Percentiles rank a stretch among this genome's conserved stretches.
Evolutionary conservation across 2,329 filamentous ascomycete species (phyloP).

Genomic region (Magnaporthiopsis rhizophila): DNA sequence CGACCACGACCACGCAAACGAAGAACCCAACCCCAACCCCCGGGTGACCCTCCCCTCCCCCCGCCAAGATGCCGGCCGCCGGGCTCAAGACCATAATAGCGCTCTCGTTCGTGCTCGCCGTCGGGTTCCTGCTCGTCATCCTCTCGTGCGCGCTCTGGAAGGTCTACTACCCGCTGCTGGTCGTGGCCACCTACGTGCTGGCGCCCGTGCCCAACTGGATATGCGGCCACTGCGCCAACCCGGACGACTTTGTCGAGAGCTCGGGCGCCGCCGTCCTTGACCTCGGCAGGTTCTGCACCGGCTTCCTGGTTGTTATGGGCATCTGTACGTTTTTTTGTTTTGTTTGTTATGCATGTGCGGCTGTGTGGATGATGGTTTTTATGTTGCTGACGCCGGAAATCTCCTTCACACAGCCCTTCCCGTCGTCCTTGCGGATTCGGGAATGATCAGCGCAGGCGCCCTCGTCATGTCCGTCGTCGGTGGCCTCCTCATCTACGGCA

Average conservation of each 20-base stretch:
- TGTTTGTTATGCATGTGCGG: neutral
- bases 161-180: slow-evolving; percentile 89
- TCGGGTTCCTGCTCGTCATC: slow-evolving; percentile 98
- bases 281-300: slow-evolving; percentile 87
- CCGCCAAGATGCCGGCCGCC: slow-evolving; percentile 58
- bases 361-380: neutral
- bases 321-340: slow-evolving; percentile 59
- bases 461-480: slow-evolving; percentile 95
- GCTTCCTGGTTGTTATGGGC: slow-evolving; percentile 95
- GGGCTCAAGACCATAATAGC: slow-evolving; percentile 99
- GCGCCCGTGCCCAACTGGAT: slow-evolving; percentile 97
- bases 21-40: neutral
- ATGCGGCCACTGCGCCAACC: slow-evolving; percentile 77
- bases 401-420: slow-evolving; percentile 60
- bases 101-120: slow-evolving; percentile 96
- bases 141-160: slow-evolving; percentile 93
- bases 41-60: neutral
- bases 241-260: slow-evolving; percentile 90
- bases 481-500: slow-evolving; percentile 91
- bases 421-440: slow-evolving; percentile 77
- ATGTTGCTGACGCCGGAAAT: neutral
- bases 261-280: slow-evolving; percentile 80
- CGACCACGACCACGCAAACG: neutral
- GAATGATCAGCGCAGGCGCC: slow-evolving; percentile 71
- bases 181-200: slow-evolving; percentile 90